Conservation (phyloP, 495 filamentous ascomycete genomes). For the Umbilicaria muhlenbergii region DNA sequence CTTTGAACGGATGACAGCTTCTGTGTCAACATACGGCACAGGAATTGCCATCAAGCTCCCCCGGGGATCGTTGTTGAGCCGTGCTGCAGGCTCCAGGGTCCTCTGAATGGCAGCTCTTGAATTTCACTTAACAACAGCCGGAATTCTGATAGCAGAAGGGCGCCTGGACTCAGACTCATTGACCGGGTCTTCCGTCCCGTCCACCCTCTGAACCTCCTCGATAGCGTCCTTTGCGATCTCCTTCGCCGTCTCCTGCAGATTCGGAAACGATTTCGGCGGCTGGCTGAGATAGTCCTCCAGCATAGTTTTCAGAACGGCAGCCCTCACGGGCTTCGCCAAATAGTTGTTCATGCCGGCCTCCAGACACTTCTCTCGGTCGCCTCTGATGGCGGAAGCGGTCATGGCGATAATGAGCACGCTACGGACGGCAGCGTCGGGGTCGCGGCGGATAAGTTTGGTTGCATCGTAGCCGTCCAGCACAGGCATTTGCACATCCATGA, state of each 20-base stretch:
- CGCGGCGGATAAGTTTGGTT: conserved; percentile 61
- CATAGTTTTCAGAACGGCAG: conserved; percentile 56
- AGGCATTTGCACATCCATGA: conserved; percentile 97
- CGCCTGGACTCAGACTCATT: too few relatives aligned
- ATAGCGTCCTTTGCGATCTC: conserved; percentile 12
- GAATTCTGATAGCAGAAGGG: too few relatives aligned
- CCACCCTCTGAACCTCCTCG: background rate
- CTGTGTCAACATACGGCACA: too few relatives aligned
- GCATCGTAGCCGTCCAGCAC: conserved; percentile 88
- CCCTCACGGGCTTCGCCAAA: conserved; percentile 76
- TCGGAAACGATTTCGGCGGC: conserved; percentile 16
- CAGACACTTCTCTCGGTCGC: conserved; percentile 81
- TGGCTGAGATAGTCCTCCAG: conserved; percentile 47
- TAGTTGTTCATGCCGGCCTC: conserved; percentile 95
- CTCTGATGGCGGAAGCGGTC: conserved; percentile 84
- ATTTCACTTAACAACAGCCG: too few relatives aligned
- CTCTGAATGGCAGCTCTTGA: too few relatives aligned
- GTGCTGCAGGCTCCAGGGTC: too few relatives aligned
- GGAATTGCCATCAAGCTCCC: too few relatives aligned
- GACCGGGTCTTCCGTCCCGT: too few relatives aligned
- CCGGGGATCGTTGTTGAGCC: too few relatives aligned
- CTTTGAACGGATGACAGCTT: too few relatives aligned
- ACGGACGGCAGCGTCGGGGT: conserved; percentile 55
- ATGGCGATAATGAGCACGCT: conserved; percentile 79
- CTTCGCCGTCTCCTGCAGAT: conserved; percentile 23